Evolutionary conservation across 2,329 filamentous ascomycete species (phyloP).

Genomic region (Xylaria arbuscula): DNA sequence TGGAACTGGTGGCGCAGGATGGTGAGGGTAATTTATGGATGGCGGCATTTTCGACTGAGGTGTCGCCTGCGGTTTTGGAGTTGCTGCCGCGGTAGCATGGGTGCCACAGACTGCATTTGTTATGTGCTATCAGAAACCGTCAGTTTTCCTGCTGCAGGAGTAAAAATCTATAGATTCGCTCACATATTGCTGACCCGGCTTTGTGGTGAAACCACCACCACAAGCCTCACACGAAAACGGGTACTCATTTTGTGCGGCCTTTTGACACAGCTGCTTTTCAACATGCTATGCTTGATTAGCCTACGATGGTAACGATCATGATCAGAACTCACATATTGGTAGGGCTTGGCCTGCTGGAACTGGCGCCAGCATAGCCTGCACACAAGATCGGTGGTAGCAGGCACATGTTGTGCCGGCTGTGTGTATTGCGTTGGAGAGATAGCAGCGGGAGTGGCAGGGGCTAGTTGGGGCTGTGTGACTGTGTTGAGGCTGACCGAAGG

Average conservation of each 20-base stretch:
- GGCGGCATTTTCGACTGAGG: constrained; percentile 31
- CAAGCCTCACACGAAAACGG: constrained; percentile 59
- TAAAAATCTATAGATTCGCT: constrained; percentile 35
- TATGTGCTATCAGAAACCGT: constrained; percentile 50
- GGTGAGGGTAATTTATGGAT: constrained; percentile 32
- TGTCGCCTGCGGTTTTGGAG: constrained; percentile 35
- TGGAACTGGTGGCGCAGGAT: constrained; percentile 22
- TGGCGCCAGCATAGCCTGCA: constrained; percentile 49
- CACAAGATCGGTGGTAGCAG: constrained; percentile 38
- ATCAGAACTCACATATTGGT: constrained; percentile 49
- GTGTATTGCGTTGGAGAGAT: constrained; percentile 11
- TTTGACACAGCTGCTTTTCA: constrained; percentile 51
- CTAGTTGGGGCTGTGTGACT: constrained; percentile 9
- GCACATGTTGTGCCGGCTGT: constrained; percentile 42
- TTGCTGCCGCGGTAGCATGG: constrained; percentile 47
- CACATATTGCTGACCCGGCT: constrained; percentile 57
- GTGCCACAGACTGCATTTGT: constrained; percentile 60
- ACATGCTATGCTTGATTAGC: constrained; percentile 51
- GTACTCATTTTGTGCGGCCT: constrained; percentile 42
- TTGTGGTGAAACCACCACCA: constrained; percentile 58
- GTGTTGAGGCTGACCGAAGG: constrained; percentile 3
- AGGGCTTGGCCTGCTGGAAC: constrained; percentile 43
- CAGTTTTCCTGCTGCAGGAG: constrained; percentile 26
- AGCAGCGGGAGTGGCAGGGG: constrained; percentile 1
- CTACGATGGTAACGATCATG: background rate